phyloP scores from a whole-genome alignment of 768 basidiomycete genomes.

The Lactifluus hygrophoroides region DNA sequence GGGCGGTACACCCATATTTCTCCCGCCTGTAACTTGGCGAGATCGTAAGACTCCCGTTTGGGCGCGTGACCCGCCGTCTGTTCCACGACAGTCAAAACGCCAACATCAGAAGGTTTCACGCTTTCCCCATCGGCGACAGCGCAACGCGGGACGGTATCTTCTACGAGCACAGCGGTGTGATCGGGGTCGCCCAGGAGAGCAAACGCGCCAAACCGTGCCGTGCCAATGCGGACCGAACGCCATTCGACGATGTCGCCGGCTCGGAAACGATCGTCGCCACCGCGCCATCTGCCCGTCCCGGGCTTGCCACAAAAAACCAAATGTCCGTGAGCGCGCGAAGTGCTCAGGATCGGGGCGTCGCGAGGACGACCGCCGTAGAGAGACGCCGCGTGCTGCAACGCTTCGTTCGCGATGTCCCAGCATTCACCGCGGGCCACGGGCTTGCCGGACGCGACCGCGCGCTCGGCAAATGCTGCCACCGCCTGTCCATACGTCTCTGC shows the following conservation, averaged over 20 bases:
- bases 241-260: conserved; percentile 51
- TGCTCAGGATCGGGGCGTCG: conserved; percentile 39
- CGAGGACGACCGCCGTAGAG: conserved; percentile 34
- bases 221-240: conserved; percentile 29
- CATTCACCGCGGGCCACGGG: conserved; percentile 47
- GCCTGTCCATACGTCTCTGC: conserved; percentile 42
- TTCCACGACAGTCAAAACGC: conserved; percentile 43
- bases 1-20: conserved; percentile 54
- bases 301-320: conserved; percentile 39
- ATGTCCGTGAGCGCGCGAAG: conserved; percentile 47
- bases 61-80: conserved; percentile 41
- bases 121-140: conserved; percentile 28
- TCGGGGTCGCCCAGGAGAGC: conserved; percentile 42
- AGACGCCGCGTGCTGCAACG: conserved; percentile 35
- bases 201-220: conserved; percentile 13
- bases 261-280: conserved; percentile 43
- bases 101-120: conserved; percentile 35
- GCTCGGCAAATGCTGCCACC: conserved; percentile 40
- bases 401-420: conserved; percentile 50
- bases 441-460: conserved; percentile 34
- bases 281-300: conserved; percentile 38
- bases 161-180: conserved; percentile 44
- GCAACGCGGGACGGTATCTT: conserved; percentile 29
- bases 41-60: conserved; percentile 33
- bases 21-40: conserved; percentile 37